Conservation (phyloP, 208 protist genomes). For the Leishmania aethiopica region DNA sequence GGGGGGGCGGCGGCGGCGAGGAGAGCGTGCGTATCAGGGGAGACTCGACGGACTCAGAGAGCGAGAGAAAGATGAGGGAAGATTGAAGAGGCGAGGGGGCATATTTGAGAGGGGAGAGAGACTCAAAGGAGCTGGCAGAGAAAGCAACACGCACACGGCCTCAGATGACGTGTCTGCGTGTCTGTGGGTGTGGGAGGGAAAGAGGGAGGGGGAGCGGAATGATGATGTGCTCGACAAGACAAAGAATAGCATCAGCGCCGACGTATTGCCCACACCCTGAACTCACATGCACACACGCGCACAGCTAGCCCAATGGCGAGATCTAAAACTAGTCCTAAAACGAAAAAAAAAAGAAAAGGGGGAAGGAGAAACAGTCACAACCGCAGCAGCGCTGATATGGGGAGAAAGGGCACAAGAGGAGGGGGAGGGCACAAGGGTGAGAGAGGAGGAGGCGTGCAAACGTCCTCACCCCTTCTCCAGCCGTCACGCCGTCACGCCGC, state of each 20-base stretch:
- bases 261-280: background rate
- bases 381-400: background rate
- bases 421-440: too few relatives aligned
- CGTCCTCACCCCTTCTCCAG: background rate
- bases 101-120: background rate
- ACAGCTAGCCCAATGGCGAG: background rate
- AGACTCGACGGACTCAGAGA: background rate
- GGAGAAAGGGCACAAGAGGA: background rate
- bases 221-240: background rate
- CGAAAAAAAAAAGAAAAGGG: background rate
- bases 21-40: background rate
- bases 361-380: background rate
- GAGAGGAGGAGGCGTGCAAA: background rate
- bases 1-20: too few relatives aligned
- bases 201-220: background rate
- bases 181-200: background rate
- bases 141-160: background rate
- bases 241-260: background rate
- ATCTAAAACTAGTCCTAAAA: background rate
- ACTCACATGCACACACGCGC: background rate
- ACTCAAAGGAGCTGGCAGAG: background rate
- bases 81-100: background rate
- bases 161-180: background rate
- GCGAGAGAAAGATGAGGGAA: background rate
- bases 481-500: background rate